Conservation (phyloP, 768 basidiomycete species). For the Naematelia encephala region DNA sequence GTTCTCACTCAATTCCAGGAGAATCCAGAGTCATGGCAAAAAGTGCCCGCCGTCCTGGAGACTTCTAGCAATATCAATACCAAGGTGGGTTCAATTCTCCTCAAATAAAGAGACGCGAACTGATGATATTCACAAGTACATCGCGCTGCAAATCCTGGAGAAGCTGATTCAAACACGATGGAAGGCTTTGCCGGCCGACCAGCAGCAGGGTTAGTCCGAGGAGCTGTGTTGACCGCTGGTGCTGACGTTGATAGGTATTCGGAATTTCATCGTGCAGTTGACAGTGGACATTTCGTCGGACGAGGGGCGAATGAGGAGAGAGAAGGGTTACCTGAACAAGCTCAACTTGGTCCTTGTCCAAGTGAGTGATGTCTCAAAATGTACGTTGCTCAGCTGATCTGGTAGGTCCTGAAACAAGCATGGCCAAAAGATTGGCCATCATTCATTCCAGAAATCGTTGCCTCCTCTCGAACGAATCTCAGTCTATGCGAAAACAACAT, state of each 20-base stretch:
- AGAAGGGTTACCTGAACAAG: slow-evolving; percentile 83
- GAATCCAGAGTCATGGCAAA: slow-evolving; percentile 92
- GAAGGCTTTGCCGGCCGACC: slow-evolving; percentile 91
- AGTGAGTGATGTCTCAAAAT: slow-evolving; percentile 54
- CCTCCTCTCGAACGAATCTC: slow-evolving; percentile 93
- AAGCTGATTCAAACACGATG: slow-evolving; percentile 90
- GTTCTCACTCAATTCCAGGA: slow-evolving; percentile 94
- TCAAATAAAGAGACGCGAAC: background rate
- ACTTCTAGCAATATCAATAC: slow-evolving; percentile 74
- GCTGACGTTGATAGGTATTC: slow-evolving; percentile 65
- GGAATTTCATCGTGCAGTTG: slow-evolving; percentile 91
- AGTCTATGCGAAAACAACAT: slow-evolving; percentile 99
- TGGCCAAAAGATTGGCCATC: slow-evolving; percentile 99
- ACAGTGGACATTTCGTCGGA: slow-evolving; percentile 92
- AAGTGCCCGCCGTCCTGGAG: slow-evolving; percentile 91
- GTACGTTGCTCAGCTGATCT: background rate
- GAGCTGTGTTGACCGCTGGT: background rate
- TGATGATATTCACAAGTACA: slow-evolving; percentile 62
- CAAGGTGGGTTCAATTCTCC: slow-evolving; percentile 54
- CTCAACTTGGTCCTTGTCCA: slow-evolving; percentile 93
- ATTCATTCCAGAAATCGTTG: slow-evolving; percentile 94
- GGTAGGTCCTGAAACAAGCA: slow-evolving; percentile 94
- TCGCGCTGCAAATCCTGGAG: slow-evolving; percentile 94
- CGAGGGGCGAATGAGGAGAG: slow-evolving; percentile 78
- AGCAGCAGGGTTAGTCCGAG: slow-evolving; percentile 68